Evolutionary conservation across 441 rosid genomes (phyloP).

Genomic region (Gossypium davidsonii): DNA sequence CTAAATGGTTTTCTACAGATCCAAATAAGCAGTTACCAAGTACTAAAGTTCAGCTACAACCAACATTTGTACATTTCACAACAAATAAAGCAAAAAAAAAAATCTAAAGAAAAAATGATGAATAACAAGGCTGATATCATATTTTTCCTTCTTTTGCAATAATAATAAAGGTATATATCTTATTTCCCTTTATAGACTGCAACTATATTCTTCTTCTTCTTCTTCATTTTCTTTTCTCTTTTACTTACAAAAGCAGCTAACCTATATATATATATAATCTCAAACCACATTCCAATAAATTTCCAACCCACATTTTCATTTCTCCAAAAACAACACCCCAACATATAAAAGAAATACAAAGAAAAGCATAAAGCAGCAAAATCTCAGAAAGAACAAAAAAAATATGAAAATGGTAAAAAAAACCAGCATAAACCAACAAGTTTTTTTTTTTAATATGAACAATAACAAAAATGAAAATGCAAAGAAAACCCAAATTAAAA

Average conservation of each 20-base stretch:
- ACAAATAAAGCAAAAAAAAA: background rate
- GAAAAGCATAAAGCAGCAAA: background rate
- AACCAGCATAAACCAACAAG: background rate
- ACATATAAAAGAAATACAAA: background rate
- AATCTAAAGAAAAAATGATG: background rate
- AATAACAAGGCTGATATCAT: background rate
- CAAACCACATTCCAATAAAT: conserved; percentile 7
- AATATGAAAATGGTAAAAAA: background rate
- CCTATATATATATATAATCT: background rate
- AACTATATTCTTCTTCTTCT: background rate
- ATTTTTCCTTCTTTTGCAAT: background rate
- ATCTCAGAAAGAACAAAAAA: background rate
- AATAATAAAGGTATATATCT: background rate
- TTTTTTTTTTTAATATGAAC: background rate
- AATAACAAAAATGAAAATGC: background rate
- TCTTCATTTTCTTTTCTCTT: background rate
- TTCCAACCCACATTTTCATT: conserved; percentile 7
- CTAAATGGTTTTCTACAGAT: background rate
- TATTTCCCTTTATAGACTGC: background rate
- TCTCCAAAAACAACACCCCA: background rate
- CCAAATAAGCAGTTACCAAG: background rate
- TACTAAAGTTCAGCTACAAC: background rate
- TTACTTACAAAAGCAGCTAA: conserved; percentile 9
- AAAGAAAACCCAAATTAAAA: background rate
- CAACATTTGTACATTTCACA: background rate